A percentile compares a stretch with the other conserved stretches of the same genome.
These are phyloP conservation scores for Mallotus nudiflorus DNA, from an alignment of 345 rosid species.

Conservation along the genomic window DNA sequence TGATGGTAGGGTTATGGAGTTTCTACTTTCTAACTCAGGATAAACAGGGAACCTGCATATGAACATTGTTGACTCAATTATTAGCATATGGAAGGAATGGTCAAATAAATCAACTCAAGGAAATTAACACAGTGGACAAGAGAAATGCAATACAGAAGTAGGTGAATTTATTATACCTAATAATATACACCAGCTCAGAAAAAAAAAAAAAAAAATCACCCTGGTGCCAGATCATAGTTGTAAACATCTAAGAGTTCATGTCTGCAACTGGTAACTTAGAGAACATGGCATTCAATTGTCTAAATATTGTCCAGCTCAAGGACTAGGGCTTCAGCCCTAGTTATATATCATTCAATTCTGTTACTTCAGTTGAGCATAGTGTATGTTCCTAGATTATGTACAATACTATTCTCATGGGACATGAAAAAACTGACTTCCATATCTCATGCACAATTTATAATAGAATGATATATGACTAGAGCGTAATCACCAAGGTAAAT, in stretches of 20 bases:
- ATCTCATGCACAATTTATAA: too few species aligned
- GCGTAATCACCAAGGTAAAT: too few species aligned
- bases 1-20: slow-evolving; percentile 70
- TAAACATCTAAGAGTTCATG: background rate
- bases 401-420: too few species aligned
- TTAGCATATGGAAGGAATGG: background rate
- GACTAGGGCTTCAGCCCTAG: background rate
- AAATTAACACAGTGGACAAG: background rate
- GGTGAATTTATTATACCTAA: background rate
- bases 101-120: too few species aligned
- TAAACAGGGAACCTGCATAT: slow-evolving; percentile 68
- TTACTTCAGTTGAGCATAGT: too few species aligned
- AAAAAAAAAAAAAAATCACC: background rate
- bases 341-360: too few species aligned
- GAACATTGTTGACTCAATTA: slow-evolving; percentile 24
- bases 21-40: slow-evolving; percentile 89
- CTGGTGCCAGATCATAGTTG: background rate
- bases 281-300: slow-evolving; percentile 2
- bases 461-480: too few species aligned
- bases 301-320: background rate
- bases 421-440: too few species aligned
- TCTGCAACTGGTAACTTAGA: background rate
- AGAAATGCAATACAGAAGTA: background rate
- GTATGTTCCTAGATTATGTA: too few species aligned
- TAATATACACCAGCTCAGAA: background rate